Percentiles rank a stretch among this genome's conserved stretches.
These are phyloP conservation scores for Metschnikowia borealis DNA, from an alignment of 805 yeast species.

Conservation along the genomic window DNA sequence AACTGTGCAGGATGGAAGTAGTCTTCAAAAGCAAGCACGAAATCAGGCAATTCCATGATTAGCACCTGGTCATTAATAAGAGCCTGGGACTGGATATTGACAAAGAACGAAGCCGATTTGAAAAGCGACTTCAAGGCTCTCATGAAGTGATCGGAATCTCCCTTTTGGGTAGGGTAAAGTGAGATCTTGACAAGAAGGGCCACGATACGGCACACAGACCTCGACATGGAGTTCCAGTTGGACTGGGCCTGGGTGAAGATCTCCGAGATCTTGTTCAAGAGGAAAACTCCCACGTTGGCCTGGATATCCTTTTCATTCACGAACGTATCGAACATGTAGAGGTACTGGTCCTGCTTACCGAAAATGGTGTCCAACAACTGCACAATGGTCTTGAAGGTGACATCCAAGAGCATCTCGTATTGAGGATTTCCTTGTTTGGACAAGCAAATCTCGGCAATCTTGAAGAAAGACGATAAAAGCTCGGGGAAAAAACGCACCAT, in stretches of 20 bases:
- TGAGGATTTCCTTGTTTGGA: slow-evolving; percentile 22
- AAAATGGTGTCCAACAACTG: slow-evolving; percentile 59
- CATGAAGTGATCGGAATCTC: slow-evolving; percentile 25
- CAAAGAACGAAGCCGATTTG: slow-evolving; percentile 41
- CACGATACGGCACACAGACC: slow-evolving; percentile 60
- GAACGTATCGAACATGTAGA: slow-evolving; percentile 52
- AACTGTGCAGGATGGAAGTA: slow-evolving; percentile 38
- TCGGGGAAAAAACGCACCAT: slow-evolving; percentile 61
- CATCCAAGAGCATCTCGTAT: slow-evolving; percentile 30
- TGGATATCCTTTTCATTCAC: slow-evolving; percentile 31
- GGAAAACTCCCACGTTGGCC: slow-evolving; percentile 49
- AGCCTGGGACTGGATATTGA: slow-evolving; percentile 43
- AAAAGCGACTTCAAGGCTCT: slow-evolving; percentile 32
- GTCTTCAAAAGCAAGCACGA: slow-evolving; percentile 44
- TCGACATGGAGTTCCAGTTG: slow-evolving; percentile 60
- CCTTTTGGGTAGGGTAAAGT: slow-evolving; percentile 19
- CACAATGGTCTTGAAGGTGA: slow-evolving; percentile 52
- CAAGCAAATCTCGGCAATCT: slow-evolving; percentile 27
- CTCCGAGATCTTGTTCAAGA: slow-evolving; percentile 44
- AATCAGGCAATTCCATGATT: slow-evolving; percentile 56
- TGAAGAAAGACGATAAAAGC: slow-evolving; percentile 37
- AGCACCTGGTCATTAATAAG: slow-evolving; percentile 61
- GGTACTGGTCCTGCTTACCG: slow-evolving; percentile 63
- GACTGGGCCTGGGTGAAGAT: slow-evolving; percentile 46
- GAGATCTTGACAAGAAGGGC: slow-evolving; percentile 47